Conservation (phyloP, 495 filamentous ascomycete genomes). For the Extremus antarcticus region DNA sequence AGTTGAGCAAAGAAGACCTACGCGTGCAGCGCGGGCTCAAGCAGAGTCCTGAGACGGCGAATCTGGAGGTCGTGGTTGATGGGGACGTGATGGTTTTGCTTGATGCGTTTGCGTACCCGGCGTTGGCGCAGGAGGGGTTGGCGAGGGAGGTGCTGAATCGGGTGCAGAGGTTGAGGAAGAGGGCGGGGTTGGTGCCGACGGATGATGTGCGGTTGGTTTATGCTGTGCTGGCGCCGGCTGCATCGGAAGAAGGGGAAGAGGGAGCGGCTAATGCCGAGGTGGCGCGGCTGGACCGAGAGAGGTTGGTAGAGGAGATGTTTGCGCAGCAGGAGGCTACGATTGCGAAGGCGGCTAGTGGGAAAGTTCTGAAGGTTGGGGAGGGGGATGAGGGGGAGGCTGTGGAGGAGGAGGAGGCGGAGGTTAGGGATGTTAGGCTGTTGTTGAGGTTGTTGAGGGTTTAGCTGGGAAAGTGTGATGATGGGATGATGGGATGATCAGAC, state of each 20-base stretch:
- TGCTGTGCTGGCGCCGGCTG: constrained; percentile 39
- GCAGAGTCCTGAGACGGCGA: constrained; percentile 52
- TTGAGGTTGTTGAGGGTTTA: constrained; percentile 69
- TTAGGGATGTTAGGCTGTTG: constrained; percentile 77
- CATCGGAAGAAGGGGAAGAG: constrained; percentile 5
- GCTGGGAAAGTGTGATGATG: not conserved
- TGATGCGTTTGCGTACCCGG: constrained; percentile 62
- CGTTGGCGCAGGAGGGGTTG: constrained; percentile 63
- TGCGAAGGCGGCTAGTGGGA: constrained; percentile 60
- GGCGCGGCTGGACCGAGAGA: constrained; percentile 48
- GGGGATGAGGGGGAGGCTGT: constrained; percentile 52
- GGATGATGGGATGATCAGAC: not conserved
- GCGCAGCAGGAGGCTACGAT: constrained; percentile 54
- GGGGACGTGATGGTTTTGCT: constrained; percentile 72
- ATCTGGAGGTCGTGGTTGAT: constrained; percentile 77
- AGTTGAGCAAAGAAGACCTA: constrained; percentile 68
- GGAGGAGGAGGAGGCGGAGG: constrained; percentile 77
- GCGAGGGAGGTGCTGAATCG: constrained; percentile 77
- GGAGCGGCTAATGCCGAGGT: constrained; percentile 12
- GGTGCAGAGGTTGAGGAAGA: constrained; percentile 70
- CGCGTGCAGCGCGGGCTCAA: constrained; percentile 70
- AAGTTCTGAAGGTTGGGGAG: constrained; percentile 51
- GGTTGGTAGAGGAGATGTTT: constrained; percentile 55
- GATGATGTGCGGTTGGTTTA: constrained; percentile 86
- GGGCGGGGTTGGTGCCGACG: constrained; percentile 66